Base-by-base conservation (phyloP, 164 flowering plant species). In the Aristolochia contorta region DNA sequence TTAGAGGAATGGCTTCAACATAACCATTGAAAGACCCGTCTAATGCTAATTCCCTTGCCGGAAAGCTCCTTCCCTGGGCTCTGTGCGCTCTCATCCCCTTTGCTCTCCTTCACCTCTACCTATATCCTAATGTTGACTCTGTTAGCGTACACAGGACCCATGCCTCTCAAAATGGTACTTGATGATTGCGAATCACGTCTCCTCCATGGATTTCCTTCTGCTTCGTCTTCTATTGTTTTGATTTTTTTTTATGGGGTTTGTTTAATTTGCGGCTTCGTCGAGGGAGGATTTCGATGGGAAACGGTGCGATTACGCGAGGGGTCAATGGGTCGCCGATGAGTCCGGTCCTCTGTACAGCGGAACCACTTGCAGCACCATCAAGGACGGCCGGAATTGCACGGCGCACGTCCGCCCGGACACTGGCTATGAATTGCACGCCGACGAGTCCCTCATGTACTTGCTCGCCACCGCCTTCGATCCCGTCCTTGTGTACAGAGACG, bases 361-460 rank as follows among this genome's bases (percentile, higher is more conserved):
- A 16, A 72, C 91, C 12, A 78, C 69, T 41, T 93, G 99, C 66
- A 67, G 71, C 16, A 83, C 91, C n/a, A 93, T 93, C 67, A 86
- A 85, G 37, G 84, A 82, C 0, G 94, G 91, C 15, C 94, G 82
- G 66, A 93, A 93, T 59, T 93, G 99, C 80, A 74, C 82, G 70
- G 63, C 54, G 19, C 86, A 85, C 76, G 98, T 97, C 1, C 75
- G 96, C 59, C 83, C 88, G 15, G 99, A 93, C 61, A 32, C 57
- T 53, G 89, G 68, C 51, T 93, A 83, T 93, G 27, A 61, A 79
- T 27, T 93, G 95, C n/a, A n/a, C n/a, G n/a, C n/a, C n/a, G n/a
- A n/a, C n/a, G n/a, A n/a, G n/a, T n/a, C n/a, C n/a, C n/a, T n/a
- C n/a, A n/a, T n/a, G n/a, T n/a, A n/a, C n/a, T n/a, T n/a, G n/a